Conservation (phyloP, 129 eudicot species). For the Sambucus nigra region DNA sequence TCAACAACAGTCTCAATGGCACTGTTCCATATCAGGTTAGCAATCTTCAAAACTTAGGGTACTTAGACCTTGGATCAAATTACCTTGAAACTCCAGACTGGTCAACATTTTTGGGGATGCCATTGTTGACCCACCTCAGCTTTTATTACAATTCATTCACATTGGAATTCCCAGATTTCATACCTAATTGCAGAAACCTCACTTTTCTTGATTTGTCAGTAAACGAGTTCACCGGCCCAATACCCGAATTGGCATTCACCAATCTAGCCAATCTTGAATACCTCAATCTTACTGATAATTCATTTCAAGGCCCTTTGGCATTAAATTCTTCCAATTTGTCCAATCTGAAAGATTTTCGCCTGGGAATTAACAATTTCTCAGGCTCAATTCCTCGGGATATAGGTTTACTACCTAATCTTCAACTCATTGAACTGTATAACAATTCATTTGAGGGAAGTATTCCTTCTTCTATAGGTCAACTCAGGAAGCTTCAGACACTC, state of each 20-base stretch:
- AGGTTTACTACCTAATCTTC: conserved; percentile 27
- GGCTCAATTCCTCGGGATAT: conserved; percentile 44
- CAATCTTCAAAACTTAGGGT: conserved; percentile 36
- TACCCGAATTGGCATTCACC: conserved; percentile 55
- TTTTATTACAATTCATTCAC: conserved; percentile 32
- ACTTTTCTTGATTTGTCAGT: conserved; percentile 66
- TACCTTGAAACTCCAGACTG: conserved; percentile 54
- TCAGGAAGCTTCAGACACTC: conserved; percentile 28
- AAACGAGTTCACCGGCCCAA: conserved; percentile 43
- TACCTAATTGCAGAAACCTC: conserved; percentile 39
- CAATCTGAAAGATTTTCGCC: conserved; percentile 33
- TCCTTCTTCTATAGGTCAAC: conserved; percentile 65
- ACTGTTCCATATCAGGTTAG: conserved; percentile 52
- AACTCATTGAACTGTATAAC: conserved; percentile 28
- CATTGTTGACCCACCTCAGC: conserved; percentile 46
- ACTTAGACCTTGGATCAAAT: conserved; percentile 63
- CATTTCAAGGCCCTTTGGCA: conserved; percentile 49
- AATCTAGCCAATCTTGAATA: conserved; percentile 47
- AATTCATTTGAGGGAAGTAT: conserved; percentile 45
- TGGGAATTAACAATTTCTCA: conserved; percentile 31
- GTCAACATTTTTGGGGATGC: conserved; percentile 46
- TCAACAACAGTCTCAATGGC: conserved; percentile 38
- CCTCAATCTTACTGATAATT: conserved; percentile 42
- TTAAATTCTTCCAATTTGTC: conserved; percentile 27
- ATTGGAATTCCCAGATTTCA: conserved; percentile 53